Evolutionary conservation across 73 alveolate species (phyloP), one percentile per base, ranked within the genome.

Genomic region (Paramecium pentaurelia): DNA sequence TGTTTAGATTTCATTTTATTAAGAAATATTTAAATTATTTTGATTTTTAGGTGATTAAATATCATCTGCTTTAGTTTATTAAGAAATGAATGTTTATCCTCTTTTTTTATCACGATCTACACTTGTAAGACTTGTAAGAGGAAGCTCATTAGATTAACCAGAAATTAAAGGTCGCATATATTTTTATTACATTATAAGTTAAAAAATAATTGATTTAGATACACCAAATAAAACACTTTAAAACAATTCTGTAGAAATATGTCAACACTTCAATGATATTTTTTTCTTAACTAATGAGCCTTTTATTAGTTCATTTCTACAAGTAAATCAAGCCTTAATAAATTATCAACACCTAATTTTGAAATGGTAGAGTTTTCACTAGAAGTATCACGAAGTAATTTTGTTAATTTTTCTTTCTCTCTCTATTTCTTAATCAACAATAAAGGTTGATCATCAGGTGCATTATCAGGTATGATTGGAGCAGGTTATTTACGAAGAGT

Each of bases 311-410:
- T 89, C 36, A 89, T 71, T 18, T 60, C 94, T 11, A 60, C 94
- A 20, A 89, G 84, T 44, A 89, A 54, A 89, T 89, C 94, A 40
- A 89, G 71, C 51, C 94, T 89, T 83, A 77, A 71, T 54, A 89
- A 44, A 18, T 89, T 89, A 14, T 71, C 85, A 38, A 89, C 88
- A 16, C 94, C 94, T 54, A 83, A 28, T 40, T 47, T 70, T 45
- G 86, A 83, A 70, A 83, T 89, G 27, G 90, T 89, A 0, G 86
- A 70, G 38, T 59, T 87, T 18, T 83, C 88, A 49, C 94, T 73
- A 42, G 92, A 45, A 16, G 94, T 42, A 89, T 89, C 88, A 22
- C 84, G 71, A 28, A 71, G 71, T 71, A 89, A 40, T 27, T 51
- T 64, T 27, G 30, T 89, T 36, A 71, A 42, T 71, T 71, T 49